Percentiles rank a stretch among this genome's conserved stretches.
Evolutionary conservation across 1,139 yeast genomes (phyloP).

Genomic region (Hansenula sp.): DNA sequence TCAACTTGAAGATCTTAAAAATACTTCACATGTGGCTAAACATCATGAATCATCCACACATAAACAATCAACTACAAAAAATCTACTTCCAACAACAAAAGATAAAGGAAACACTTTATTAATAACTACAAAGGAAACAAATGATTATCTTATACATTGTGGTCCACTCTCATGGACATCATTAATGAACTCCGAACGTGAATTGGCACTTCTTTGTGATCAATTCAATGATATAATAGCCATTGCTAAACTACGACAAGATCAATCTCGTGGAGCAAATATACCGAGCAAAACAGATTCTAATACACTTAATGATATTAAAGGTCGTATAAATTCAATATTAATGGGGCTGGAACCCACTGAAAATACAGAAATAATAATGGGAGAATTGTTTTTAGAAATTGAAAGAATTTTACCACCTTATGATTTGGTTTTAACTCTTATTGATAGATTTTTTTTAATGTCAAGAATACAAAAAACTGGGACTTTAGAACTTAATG

Average conservation of each 20-base stretch:
- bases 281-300: background rate
- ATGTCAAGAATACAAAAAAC: background rate
- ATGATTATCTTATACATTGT: background rate
- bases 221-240: background rate
- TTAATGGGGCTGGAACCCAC: background rate
- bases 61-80: background rate
- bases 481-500: background rate
- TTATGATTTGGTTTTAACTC: conserved; percentile 1
- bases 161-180: conserved; percentile 1
- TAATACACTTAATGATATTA: background rate
- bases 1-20: background rate
- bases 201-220: background rate
- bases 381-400: background rate
- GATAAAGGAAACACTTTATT: background rate
- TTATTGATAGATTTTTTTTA: background rate
- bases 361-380: background rate
- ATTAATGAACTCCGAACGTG: background rate
- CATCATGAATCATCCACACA: too few species aligned
- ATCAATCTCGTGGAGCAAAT: background rate
- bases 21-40: too few species aligned
- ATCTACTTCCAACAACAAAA: too few species aligned
- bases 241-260: background rate
- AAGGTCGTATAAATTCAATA: background rate
- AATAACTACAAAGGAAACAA: background rate
- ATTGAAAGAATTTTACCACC: background rate